Percentiles rank a stretch among this genome's conserved stretches.
These are phyloP conservation scores for Dujonia santamariae DNA, from an alignment of 1,139 yeast genomes.

Conservation along the genomic window DNA sequence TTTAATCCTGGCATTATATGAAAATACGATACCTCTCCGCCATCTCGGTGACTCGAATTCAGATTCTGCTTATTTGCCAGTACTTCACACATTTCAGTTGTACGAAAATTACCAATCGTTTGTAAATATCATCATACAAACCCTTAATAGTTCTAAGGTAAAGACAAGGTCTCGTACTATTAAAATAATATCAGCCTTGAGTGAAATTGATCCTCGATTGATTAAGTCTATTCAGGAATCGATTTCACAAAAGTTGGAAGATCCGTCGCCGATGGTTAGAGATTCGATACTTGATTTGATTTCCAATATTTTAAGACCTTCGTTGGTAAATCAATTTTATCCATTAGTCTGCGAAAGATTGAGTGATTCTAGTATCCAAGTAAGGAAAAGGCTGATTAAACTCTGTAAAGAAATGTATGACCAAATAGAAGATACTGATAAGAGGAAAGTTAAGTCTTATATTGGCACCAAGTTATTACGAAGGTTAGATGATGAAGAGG, in stretches of 20 bases:
- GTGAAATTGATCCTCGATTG: slow-evolving; percentile 51
- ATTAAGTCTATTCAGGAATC: slow-evolving; percentile 52
- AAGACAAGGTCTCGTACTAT: slow-evolving; percentile 67
- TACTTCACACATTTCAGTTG: slow-evolving; percentile 16
- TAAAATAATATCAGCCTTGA: slow-evolving; percentile 44
- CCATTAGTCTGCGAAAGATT: slow-evolving; percentile 48
- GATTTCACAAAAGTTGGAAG: slow-evolving; percentile 50
- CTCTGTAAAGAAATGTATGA: slow-evolving; percentile 49
- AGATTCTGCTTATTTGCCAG: slow-evolving; percentile 9
- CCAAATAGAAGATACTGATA: slow-evolving; percentile 21
- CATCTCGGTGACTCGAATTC: slow-evolving; percentile 12
- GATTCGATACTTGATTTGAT: slow-evolving; percentile 74
- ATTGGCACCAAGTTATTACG: slow-evolving; percentile 51
- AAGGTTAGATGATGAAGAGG: slow-evolving; percentile 71
- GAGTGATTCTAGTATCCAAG: slow-evolving; percentile 60
- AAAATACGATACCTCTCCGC: too few relatives aligned
- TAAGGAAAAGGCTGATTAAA: slow-evolving; percentile 60
- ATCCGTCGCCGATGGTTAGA: slow-evolving; percentile 67
- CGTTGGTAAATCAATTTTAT: slow-evolving; percentile 46
- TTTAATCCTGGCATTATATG: too few relatives aligned
- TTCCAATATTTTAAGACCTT: slow-evolving; percentile 50
- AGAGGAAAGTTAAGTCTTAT: slow-evolving; percentile 29
- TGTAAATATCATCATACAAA: slow-evolving; percentile 43
- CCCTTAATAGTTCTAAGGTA: slow-evolving; percentile 51
- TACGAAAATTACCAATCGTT: slow-evolving; percentile 50